Evolutionary conservation across 371 early-diverging fungal genomes (phyloP).

Genomic region (Funneliformis caledonium): DNA sequence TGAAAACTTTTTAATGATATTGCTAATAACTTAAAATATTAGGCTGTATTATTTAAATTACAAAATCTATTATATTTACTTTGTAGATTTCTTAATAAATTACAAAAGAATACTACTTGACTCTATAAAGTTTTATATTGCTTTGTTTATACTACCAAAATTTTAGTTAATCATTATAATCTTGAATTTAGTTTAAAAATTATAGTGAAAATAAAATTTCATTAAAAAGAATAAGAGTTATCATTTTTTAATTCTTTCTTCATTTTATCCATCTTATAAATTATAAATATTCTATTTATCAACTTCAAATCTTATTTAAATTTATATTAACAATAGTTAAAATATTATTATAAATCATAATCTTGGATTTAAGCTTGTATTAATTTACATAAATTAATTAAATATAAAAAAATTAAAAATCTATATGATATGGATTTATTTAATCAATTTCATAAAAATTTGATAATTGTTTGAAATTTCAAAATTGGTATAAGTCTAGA

Average conservation of each 20-base stretch:
- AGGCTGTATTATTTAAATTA: background rate
- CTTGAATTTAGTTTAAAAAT: slow-evolving; percentile 3
- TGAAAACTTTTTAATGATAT: background rate
- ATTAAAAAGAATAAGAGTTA: background rate
- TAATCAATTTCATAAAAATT: background rate
- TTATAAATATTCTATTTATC: background rate
- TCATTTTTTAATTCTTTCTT: slow-evolving; percentile 2
- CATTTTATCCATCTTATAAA: background rate
- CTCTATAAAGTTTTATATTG: slow-evolving; percentile 7
- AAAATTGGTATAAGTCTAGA: background rate
- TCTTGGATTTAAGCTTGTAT: background rate
- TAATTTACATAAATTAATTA: background rate
- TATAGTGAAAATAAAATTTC: background rate
- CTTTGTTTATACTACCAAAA: background rate
- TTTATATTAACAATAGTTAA: background rate
- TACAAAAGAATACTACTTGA: background rate
- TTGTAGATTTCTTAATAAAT: background rate
- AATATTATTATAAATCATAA: background rate
- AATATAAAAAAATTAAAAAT: background rate
- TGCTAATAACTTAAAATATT: background rate
- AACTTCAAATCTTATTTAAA: background rate
- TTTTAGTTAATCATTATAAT: background rate
- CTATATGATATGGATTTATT: background rate
- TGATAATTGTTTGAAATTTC: background rate
- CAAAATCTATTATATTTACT: background rate